These are phyloP conservation scores for Macrolepiota fuliginosa DNA, from an alignment of 768 basidiomycete genomes.

Conservation along the genomic window DNA sequence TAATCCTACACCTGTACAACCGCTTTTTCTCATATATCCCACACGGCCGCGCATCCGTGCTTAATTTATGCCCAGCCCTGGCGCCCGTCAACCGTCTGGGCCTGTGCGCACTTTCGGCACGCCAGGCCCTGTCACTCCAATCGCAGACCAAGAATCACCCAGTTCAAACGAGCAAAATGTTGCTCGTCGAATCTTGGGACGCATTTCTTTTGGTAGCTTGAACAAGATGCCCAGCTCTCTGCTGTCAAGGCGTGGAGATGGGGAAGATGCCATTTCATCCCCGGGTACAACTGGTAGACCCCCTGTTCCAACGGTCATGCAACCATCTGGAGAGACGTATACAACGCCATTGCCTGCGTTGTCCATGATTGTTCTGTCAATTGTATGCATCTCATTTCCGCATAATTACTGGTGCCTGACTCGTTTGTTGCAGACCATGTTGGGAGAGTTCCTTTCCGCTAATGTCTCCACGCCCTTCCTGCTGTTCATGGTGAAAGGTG, in stretches of 20 bases:
- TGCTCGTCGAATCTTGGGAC: constrained; percentile 11
- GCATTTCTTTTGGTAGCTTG: constrained; percentile 16
- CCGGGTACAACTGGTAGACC: constrained; percentile 45
- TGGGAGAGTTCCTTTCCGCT: constrained; percentile 92
- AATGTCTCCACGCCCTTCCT: constrained; percentile 92
- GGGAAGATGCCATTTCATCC: constrained; percentile 16
- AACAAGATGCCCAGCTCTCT: constrained; percentile 7
- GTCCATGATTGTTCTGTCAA: constrained; percentile 90
- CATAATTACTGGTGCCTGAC: background rate
- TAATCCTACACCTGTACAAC: background rate
- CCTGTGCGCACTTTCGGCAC: constrained; percentile 17
- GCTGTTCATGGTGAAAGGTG: constrained; percentile 92
- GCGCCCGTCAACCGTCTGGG: constrained; percentile 5
- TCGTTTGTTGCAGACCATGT: constrained; percentile 63
- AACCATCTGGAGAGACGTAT: constrained; percentile 57
- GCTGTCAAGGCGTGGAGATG: constrained; percentile 7
- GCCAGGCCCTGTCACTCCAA: constrained; percentile 11
- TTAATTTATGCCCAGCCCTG: constrained; percentile 13
- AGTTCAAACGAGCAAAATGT: constrained; percentile 11
- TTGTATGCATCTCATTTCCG: constrained; percentile 43
- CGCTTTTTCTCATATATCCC: background rate
- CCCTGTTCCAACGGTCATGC: constrained; percentile 75
- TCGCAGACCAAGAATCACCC: background rate
- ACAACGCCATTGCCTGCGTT: constrained; percentile 81
- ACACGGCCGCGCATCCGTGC: background rate